phyloP scores from a whole-genome alignment of 257 asterid genomes.

The Salvia miltiorrhiza region DNA sequence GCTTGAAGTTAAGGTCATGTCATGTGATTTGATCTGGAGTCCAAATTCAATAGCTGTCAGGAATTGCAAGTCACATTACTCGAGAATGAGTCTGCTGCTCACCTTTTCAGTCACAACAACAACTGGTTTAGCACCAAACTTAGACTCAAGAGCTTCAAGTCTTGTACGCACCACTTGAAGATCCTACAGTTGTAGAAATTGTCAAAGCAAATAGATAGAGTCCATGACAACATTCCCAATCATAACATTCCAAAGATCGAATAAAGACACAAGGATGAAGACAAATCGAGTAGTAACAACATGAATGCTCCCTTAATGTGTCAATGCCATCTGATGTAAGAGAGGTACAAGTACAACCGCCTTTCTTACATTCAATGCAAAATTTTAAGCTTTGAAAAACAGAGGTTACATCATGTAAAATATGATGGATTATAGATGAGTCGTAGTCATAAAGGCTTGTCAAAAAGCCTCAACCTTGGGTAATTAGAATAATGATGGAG shows the following conservation, averaged over 20 bases:
- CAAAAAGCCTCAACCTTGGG: neutral
- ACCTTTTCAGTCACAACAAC: slow-evolving; percentile 91
- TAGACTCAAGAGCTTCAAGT: slow-evolving; percentile 56
- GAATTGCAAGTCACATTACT: neutral
- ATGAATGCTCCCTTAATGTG: neutral
- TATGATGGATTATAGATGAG: neutral
- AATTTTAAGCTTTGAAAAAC: neutral
- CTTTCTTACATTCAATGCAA: neutral
- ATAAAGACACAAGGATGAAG: neutral
- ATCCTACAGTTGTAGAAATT: slow-evolving; percentile 47
- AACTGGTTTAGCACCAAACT: slow-evolving; percentile 49
- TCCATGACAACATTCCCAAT: neutral
- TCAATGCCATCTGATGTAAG: neutral
- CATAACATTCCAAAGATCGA: neutral
- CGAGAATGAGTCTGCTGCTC: slow-evolving; percentile 16
- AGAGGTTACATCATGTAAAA: slow-evolving; percentile 11
- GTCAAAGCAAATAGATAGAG: slow-evolving; percentile 1
- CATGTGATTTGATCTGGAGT: neutral
- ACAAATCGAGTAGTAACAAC: neutral
- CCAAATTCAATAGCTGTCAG: neutral
- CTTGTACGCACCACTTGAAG: slow-evolving; percentile 45
- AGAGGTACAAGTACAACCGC: neutral
- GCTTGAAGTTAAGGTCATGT: neutral
- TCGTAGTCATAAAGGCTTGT: neutral
- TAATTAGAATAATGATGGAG: neutral